Evolutionary conservation across 1,139 yeast genomes (phyloP), one percentile per base, ranked within the genome.

Genomic region (Candida labiduridarum): DNA sequence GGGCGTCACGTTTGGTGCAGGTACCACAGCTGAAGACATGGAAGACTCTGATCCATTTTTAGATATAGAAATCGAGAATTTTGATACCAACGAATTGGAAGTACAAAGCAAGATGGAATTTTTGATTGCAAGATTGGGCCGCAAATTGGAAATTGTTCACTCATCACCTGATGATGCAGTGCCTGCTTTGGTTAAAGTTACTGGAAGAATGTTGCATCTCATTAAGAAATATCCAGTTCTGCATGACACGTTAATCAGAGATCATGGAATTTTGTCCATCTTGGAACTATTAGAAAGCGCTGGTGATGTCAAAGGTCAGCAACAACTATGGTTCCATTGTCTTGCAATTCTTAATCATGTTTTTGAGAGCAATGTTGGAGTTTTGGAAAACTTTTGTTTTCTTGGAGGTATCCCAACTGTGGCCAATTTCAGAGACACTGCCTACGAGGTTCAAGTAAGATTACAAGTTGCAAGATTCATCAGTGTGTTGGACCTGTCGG

Each of bases 361-460:
- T 1, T 73, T 80, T 50, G 73, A 64, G 30, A 61, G 60, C 14
- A 67, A 72, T 55, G 52, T 63, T 2, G 64, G 66, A 9, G 74
- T 72, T 38, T 69, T 80, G 54, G 85, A 80, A 52, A 80, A 73
- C 58, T 79, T 81, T 52, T 78, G 84, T 53, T 64, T 80, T 34
- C 64, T 82, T 44, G 87, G 87, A 2, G 88, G 88, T 0, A 75
- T 84, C 18, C 83, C 86, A 0, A 61, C 74, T 18, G 64, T 83
- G 1, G 72, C 80, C 0, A 74, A 73, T 47, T 76, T 80, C 53
- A 64, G 79, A 12, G 68, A 67, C 34, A 65, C 65, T 22, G 67
- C 72, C 2, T 73, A 67, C 55, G 71, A 72, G 18, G 49, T 61
- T 6, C 65, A 62, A 9, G 69, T 79, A 3, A 69, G 85, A 47